Evolutionary conservation across 2,329 filamentous ascomycete species (phyloP).

Genomic region (Plectosphaerella plurivora): DNA sequence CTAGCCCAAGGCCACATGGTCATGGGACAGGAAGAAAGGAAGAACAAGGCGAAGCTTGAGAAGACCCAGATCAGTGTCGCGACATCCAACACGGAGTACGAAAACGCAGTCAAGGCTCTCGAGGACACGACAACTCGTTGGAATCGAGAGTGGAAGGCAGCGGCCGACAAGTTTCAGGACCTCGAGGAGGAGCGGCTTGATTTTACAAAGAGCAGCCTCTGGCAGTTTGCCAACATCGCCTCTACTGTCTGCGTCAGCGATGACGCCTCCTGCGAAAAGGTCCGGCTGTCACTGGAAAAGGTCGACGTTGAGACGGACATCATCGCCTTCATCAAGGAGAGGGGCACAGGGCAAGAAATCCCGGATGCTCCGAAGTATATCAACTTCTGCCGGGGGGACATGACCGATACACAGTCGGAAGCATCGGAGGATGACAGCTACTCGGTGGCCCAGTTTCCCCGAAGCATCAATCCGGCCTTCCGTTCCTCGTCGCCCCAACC

Average conservation of each 20-base stretch:
- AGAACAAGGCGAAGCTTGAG: conserved; percentile 97
- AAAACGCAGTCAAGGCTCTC: conserved; percentile 83
- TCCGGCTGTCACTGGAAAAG: conserved; percentile 85
- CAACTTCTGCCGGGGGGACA: conserved; percentile 92
- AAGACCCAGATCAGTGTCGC: conserved; percentile 97
- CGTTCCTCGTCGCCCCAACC: conserved; percentile 94
- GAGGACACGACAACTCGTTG: conserved; percentile 93
- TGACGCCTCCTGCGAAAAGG: conserved; percentile 93
- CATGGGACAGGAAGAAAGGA: conserved; percentile 98
- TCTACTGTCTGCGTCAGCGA: conserved; percentile 98
- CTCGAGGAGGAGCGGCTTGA: conserved; percentile 95
- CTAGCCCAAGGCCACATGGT: conserved; percentile 99
- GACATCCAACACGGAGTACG: conserved; percentile 87
- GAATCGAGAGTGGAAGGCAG: conserved; percentile 98
- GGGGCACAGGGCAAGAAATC: conserved; percentile 92
- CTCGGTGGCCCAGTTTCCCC: conserved; percentile 91
- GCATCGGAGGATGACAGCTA: conserved; percentile 83
- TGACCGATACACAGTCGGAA: conserved; percentile 76
- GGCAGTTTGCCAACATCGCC: conserved; percentile 96
- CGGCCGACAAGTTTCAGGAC: conserved; percentile 98
- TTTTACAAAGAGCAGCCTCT: conserved; percentile 95
- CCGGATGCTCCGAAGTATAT: conserved; percentile 97
- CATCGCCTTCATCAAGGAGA: conserved; percentile 77
- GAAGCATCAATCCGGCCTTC: conserved; percentile 93
- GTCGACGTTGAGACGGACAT: conserved; percentile 98